phyloP scores from a whole-genome alignment of 805 yeast genomes.

The Kodamaea jinghongensis region DNA sequence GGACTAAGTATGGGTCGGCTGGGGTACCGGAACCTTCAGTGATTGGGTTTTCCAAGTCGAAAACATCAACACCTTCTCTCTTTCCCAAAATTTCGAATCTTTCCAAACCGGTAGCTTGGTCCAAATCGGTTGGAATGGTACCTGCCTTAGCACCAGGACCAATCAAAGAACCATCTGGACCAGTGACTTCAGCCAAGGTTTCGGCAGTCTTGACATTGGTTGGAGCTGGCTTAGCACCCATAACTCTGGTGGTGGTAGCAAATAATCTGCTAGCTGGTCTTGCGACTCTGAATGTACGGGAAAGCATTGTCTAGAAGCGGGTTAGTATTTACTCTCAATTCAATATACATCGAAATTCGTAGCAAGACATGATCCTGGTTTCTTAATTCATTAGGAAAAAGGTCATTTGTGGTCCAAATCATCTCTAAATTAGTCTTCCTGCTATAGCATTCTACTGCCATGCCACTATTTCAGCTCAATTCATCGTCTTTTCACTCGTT shows the following conservation, averaged over 20 bases:
- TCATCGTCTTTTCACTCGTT: too few relatives aligned
- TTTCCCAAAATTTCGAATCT: conserved; percentile 93
- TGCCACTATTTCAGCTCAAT: too few relatives aligned
- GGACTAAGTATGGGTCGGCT: conserved; percentile 83
- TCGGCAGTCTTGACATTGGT: conserved; percentile 55
- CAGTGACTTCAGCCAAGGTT: conserved; percentile 72
- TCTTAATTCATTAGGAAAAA: too few relatives aligned
- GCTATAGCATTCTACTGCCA: too few relatives aligned
- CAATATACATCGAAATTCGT: too few relatives aligned
- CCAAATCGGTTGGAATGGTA: conserved; percentile 86
- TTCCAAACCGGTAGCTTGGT: conserved; percentile 98
- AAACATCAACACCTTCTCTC: conserved; percentile 91
- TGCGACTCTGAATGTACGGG: conserved; percentile 39
- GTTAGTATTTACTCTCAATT: conserved; percentile 4
- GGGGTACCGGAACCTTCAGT: conserved; percentile 88
- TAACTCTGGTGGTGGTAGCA: conserved; percentile 30
- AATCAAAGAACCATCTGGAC: conserved; percentile 67
- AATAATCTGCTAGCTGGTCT: conserved; percentile 34
- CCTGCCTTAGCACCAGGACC: conserved; percentile 90
- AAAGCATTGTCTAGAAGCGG: conserved; percentile 21
- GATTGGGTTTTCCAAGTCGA: conserved; percentile 85
- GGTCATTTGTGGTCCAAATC: too few relatives aligned
- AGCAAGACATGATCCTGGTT: too few relatives aligned
- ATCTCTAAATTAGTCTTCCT: too few relatives aligned
- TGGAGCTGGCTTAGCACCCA: conserved; percentile 31